phyloP scores from a whole-genome alignment of 2,329 filamentous ascomycete genomes.

The Fusarium sp. region DNA sequence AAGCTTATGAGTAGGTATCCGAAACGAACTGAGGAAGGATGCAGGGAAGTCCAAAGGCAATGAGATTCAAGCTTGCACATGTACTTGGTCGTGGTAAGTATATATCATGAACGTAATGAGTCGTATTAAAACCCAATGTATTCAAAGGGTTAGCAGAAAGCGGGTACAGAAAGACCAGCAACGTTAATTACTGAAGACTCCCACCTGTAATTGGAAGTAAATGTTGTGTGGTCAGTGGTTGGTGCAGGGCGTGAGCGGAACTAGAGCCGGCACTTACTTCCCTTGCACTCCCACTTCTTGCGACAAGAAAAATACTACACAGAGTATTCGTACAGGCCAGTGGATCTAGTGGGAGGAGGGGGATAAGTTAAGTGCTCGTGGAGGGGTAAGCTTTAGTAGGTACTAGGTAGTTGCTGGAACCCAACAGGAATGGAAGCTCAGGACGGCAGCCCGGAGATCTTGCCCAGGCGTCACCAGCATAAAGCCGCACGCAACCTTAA shows the following conservation, averaged over 20 bases:
- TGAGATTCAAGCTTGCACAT: background rate
- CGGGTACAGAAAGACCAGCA: constrained; percentile 16
- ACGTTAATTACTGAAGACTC: background rate
- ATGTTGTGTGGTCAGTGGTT: constrained; percentile 8
- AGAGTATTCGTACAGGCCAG: background rate
- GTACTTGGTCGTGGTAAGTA: constrained; percentile 1
- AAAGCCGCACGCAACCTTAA: constrained; percentile 3
- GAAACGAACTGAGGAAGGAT: background rate
- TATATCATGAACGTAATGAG: constrained; percentile 16
- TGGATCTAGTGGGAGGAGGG: background rate
- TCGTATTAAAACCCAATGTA: constrained; percentile 21
- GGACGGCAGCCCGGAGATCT: constrained; percentile 10
- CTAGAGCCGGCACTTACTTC: constrained; percentile 34
- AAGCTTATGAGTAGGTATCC: background rate
- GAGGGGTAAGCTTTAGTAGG: constrained; percentile 27
- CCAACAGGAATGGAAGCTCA: constrained; percentile 6
- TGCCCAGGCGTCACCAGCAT: constrained; percentile 27
- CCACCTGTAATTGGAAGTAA: background rate
- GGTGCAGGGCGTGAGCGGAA: constrained; percentile 19
- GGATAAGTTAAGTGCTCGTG: constrained; percentile 1
- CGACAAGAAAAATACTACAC: constrained; percentile 2
- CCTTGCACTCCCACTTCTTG: constrained; percentile 10
- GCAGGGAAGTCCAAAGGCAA: background rate
- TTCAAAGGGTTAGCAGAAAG: constrained; percentile 18
- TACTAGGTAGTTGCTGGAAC: background rate